Percentiles rank a stretch among this genome's conserved stretches.
These are phyloP conservation scores for Lactarius sp. DNA, from an alignment of 768 basidiomycete species.

Conservation along the genomic window DNA sequence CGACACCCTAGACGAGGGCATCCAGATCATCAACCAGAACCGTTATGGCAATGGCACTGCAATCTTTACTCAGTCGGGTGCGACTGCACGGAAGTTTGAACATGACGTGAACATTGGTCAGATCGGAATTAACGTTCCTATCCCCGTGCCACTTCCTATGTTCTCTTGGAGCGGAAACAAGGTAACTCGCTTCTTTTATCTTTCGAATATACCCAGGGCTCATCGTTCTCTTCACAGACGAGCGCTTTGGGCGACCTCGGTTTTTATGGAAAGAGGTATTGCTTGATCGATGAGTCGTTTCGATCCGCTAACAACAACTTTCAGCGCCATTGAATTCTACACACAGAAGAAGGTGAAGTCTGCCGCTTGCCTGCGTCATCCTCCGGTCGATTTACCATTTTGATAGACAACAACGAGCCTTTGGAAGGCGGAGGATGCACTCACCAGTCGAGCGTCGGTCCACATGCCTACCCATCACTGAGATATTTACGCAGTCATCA, in stretches of 20 bases:
- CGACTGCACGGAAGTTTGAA: slow-evolving; percentile 93
- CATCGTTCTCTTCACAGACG: slow-evolving; percentile 36
- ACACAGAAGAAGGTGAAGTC: slow-evolving; percentile 79
- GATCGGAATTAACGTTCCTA: slow-evolving; percentile 90
- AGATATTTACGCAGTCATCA: slow-evolving; percentile 23
- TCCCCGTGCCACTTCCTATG: slow-evolving; percentile 91
- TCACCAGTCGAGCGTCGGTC: slow-evolving; percentile 73
- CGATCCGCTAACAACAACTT: slow-evolving; percentile 7
- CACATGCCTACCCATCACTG: slow-evolving; percentile 80
- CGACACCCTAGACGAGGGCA: slow-evolving; percentile 84
- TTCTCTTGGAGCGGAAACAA: slow-evolving; percentile 98
- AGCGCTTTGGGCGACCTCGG: slow-evolving; percentile 82
- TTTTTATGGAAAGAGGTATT: slow-evolving; percentile 85
- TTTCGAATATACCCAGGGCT: neutral
- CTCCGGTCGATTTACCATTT: neutral
- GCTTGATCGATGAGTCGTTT: slow-evolving; percentile 12
- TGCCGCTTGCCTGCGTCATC: neutral
- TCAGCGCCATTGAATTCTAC: slow-evolving; percentile 88
- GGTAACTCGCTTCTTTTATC: slow-evolving; percentile 31
- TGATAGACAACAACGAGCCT: slow-evolving; percentile 83
- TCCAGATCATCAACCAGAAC: slow-evolving; percentile 86
- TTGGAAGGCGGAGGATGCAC: slow-evolving; percentile 85
- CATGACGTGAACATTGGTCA: slow-evolving; percentile 82
- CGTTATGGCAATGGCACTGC: slow-evolving; percentile 91
- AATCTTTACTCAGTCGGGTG: slow-evolving; percentile 94